Evolutionary conservation across 108 stramenopile species (phyloP).

Genomic region (Cyclotella cryptica): DNA sequence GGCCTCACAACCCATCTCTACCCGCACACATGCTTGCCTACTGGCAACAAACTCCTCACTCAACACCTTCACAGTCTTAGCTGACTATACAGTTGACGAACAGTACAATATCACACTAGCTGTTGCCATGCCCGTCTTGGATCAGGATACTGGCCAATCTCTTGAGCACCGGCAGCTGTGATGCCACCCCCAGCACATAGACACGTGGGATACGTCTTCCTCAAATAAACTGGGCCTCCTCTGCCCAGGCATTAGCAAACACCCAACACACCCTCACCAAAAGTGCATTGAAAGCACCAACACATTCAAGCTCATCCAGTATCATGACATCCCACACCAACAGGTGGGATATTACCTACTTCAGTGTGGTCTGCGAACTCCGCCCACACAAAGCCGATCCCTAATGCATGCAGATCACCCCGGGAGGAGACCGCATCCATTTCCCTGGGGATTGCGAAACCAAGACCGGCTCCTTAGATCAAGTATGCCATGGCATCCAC

Average conservation of each 20-base stretch:
- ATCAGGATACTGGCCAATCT: conserved; percentile 2
- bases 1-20: too few species aligned
- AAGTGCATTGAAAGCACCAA: too few species aligned
- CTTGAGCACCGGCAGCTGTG: conserved; percentile 3
- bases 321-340: not conserved
- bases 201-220: not conserved
- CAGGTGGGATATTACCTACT: not conserved
- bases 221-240: not conserved
- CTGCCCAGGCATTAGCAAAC: conserved; percentile 8
- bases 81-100: not conserved
- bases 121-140: not conserved
- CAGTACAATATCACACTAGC: not conserved
- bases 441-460: not conserved
- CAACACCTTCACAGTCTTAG: not conserved
- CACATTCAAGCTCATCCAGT: not conserved
- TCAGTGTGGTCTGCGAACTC: too few species aligned
- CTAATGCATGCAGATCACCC: not conserved
- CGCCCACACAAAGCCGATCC: not conserved
- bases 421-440: not conserved
- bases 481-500: not conserved
- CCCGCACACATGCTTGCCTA: too few species aligned
- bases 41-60: too few species aligned
- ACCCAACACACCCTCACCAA: not conserved
- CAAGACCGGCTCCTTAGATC: not conserved
- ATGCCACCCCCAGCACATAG: not conserved